Evolutionary conservation across 106 monocot species (phyloP).

Genomic region (Triglochin maritima): DNA sequence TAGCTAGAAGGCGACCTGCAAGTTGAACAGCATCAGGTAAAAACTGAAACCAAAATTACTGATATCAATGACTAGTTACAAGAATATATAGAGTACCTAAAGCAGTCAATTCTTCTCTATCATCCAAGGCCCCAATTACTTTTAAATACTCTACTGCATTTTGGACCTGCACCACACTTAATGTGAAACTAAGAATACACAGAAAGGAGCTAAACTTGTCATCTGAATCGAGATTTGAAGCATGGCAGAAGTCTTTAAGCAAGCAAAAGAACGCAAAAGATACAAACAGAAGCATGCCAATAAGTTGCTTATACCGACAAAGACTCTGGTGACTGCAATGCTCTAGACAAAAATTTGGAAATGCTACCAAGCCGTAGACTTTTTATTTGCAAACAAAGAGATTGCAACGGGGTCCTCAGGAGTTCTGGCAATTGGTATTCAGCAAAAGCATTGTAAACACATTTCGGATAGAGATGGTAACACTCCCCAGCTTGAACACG

Average conservation of each 20-base stretch:
- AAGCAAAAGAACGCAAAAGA: background rate
- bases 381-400: conserved; percentile 99
- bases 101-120: conserved; percentile 74
- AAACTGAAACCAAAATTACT: background rate
- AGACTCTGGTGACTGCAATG: conserved; percentile 84
- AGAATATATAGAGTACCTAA: conserved; percentile 38
- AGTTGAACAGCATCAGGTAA: conserved; percentile 14
- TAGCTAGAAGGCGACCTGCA: conserved; percentile 71
- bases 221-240: too few species aligned
- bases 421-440: conserved; percentile 98
- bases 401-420: conserved; percentile 88
- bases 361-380: conserved; percentile 85
- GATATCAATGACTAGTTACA: background rate
- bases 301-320: conserved; percentile 46
- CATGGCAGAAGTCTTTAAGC: background rate
- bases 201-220: background rate
- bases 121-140: conserved; percentile 94
- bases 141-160: conserved; percentile 98
- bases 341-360: conserved; percentile 87
- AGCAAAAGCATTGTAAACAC: conserved; percentile 79
- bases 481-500: conserved; percentile 97
- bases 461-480: conserved; percentile 92
- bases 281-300: background rate
- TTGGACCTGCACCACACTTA: conserved; percentile 57
- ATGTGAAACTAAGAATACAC: background rate